phyloP scores from a whole-genome alignment of 2,329 filamentous ascomycete genomes.

The Fusarium sp. region DNA sequence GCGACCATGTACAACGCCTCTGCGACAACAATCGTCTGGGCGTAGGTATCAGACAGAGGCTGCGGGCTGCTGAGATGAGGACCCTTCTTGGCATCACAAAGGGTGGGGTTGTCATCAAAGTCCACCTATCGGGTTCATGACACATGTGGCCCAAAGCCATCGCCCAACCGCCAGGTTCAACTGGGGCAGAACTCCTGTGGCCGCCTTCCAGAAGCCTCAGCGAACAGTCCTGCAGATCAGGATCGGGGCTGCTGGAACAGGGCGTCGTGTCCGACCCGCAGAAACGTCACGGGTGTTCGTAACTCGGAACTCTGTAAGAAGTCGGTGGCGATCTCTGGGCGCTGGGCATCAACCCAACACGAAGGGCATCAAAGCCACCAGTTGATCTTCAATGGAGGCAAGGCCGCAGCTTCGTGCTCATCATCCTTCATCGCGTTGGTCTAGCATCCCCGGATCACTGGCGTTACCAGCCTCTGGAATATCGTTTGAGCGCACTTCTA shows the following conservation, averaged over 20 bases:
- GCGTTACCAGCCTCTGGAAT: constrained; percentile 34
- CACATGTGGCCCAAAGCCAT: constrained; percentile 9
- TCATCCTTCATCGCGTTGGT: constrained; percentile 34
- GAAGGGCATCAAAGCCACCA: background rate
- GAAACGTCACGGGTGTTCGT: constrained; percentile 10
- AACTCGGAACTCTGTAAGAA: background rate
- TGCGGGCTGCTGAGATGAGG: constrained; percentile 38
- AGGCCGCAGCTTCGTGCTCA: constrained; percentile 16
- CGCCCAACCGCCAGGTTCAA: constrained; percentile 29
- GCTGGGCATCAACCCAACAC: background rate
- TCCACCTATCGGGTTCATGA: constrained; percentile 45
- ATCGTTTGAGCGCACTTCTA: constrained; percentile 22
- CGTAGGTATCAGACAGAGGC: constrained; percentile 15
- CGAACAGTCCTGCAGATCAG: constrained; percentile 39
- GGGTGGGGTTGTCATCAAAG: constrained; percentile 32
- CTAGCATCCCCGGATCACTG: constrained; percentile 35
- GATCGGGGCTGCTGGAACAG: constrained; percentile 17
- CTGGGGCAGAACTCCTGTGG: constrained; percentile 24
- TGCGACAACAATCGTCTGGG: constrained; percentile 16
- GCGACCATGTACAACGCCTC: constrained; percentile 12
- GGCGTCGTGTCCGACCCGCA: constrained; percentile 5
- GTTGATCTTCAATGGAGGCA: background rate
- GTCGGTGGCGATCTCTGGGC: background rate
- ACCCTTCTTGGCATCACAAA: constrained; percentile 40
- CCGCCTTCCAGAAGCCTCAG: constrained; percentile 44